Evolutionary conservation across 2,329 filamentous ascomycete species (phyloP).

Genomic region (Aspergillus latus): DNA sequence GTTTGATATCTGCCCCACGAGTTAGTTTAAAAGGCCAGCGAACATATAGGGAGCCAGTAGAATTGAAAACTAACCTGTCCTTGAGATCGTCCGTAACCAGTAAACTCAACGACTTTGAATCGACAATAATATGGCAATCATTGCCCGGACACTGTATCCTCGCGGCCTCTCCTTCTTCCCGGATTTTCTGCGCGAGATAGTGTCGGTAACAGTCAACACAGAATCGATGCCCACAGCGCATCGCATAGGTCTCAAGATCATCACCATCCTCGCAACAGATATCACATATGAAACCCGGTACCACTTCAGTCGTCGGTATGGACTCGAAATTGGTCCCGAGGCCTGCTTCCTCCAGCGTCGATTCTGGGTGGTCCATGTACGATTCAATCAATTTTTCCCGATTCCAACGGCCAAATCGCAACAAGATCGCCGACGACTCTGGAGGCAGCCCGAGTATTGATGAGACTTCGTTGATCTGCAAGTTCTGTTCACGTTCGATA

Average conservation of each 20-base stretch:
- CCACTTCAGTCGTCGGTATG: conserved; percentile 66
- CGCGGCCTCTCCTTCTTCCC: conserved; percentile 90
- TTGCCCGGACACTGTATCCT: conserved; percentile 91
- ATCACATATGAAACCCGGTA: conserved; percentile 82
- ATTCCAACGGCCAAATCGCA: conserved; percentile 92
- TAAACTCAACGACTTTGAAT: conserved; percentile 81
- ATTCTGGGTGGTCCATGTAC: conserved; percentile 86
- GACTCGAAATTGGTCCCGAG: conserved; percentile 64
- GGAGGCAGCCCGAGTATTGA: conserved; percentile 85
- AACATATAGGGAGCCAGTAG: neutral
- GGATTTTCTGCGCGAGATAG: conserved; percentile 89
- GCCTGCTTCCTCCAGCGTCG: conserved; percentile 80
- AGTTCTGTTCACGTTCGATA: conserved; percentile 81
- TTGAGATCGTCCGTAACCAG: conserved; percentile 62
- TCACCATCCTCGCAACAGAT: conserved; percentile 92
- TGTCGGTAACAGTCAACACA: conserved; percentile 91
- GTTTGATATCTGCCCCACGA: conserved; percentile 67
- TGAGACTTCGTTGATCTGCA: conserved; percentile 85
- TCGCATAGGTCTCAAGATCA: conserved; percentile 78
- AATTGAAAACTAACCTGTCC: conserved; percentile 48
- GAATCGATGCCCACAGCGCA: conserved; percentile 93
- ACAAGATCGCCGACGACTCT: conserved; percentile 85
- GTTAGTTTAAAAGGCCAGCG: conserved; percentile 3
- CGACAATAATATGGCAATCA: conserved; percentile 84
- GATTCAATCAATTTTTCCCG: conserved; percentile 91